Evolutionary conservation across 73 alveolate genomes (phyloP).

Genomic region (Effrenium voratum): DNA sequence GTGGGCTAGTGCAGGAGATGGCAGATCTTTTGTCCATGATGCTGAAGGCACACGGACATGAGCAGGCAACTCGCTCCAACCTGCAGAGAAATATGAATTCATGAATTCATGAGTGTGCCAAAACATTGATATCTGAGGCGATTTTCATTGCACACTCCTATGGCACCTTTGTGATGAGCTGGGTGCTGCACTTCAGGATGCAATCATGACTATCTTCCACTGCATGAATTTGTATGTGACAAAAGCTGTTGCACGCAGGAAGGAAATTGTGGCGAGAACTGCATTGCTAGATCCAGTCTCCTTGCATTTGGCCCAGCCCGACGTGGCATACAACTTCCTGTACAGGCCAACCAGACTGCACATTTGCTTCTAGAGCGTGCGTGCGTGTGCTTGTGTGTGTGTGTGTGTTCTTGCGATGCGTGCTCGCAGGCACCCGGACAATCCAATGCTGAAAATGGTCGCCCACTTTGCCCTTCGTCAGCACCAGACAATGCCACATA

Average conservation of each 20-base stretch:
- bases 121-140: conserved; percentile 5
- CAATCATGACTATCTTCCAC: background rate
- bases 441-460: conserved; percentile 68
- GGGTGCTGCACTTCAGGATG: conserved; percentile 88
- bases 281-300: conserved; percentile 72
- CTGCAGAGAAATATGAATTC: background rate
- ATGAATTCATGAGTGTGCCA: background rate
- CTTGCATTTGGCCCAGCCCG: conserved; percentile 80
- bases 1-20: conserved; percentile 31
- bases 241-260: background rate
- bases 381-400: background rate
- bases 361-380: background rate
- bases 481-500: background rate
- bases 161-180: conserved; percentile 87
- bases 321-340: conserved; percentile 86
- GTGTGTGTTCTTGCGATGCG: background rate
- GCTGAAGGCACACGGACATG: conserved; percentile 88
- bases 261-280: conserved; percentile 50
- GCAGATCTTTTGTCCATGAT: conserved; percentile 44
- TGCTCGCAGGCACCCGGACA: conserved; percentile 52
- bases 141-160: conserved; percentile 76
- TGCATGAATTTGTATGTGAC: background rate
- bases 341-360: conserved; percentile 46
- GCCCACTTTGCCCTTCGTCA: conserved; percentile 67
- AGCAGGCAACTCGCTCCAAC: conserved; percentile 17